Evolutionary conservation across 805 yeast genomes (phyloP), one percentile per base, ranked within the genome.

Genomic region (Candida oleophila): DNA sequence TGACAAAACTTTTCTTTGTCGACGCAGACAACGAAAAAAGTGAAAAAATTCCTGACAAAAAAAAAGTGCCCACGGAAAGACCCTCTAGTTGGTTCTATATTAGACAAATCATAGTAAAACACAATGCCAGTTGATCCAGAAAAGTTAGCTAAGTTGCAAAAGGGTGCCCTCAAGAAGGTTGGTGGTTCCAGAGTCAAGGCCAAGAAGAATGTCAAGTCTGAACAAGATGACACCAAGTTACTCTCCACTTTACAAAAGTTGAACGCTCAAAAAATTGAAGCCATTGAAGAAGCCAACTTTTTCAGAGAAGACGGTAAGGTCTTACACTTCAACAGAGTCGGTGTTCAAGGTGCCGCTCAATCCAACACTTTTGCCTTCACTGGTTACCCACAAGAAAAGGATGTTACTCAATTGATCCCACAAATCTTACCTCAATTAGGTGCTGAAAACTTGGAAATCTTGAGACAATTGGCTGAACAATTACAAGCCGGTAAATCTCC

Each of bases 291-390:
- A 79, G 98, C 96, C 65, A 92, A 91, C 83, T 88, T 92, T 80
- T 91, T 94, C 87, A 87, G 80, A 73, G 96, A 89, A 55, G 97
- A 92, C 71, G 97, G 97, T 67, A 86, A 85, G 68, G 97, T 94
- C 55, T 77, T 92, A 73, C 97, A 92, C 78, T 89, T 94, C 82
- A 83, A 87, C 80, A 86, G 94, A 73, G 97, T 94, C 57, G 95
- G 94, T 75, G 94, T 91, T 55, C 97, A 92, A 78, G 88, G 88
- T 59, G 89, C 97, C 61, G 83, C 88, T 61, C 85, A 84, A 63
- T 78, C 85, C 80, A 91, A 92, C 83, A 87, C 96, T 55, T 88
- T 85, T 70, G 95, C 95, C 60, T 85, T 94, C 80, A 87, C 89
- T 71, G 99, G 99, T 71, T 83, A 85, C 73, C 88, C 96, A 55